These are phyloP conservation scores for Aegilops bicornis DNA, from an alignment of 176 grass and related monocot genomes.

Conservation along the genomic window DNA sequence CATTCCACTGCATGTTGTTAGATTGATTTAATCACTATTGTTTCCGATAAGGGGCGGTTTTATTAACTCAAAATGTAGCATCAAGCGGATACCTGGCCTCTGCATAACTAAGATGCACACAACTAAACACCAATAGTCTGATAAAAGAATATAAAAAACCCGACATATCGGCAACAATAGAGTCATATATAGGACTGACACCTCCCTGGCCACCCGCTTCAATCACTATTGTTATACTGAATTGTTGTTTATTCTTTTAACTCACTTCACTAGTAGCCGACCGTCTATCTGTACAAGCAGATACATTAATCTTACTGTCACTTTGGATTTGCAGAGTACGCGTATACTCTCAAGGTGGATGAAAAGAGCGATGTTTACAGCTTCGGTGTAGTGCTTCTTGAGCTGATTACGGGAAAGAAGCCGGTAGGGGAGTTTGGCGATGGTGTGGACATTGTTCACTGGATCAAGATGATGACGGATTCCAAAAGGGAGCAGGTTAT, in stretches of 20 bases:
- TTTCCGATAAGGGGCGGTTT: no score
- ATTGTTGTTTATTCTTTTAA: background rate
- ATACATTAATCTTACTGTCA: background rate
- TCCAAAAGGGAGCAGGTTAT: slow-evolving; percentile 71
- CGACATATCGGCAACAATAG: no score
- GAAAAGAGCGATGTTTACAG: slow-evolving; percentile 98
- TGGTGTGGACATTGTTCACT: slow-evolving; percentile 92
- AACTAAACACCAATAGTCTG: no score
- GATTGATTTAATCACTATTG: no score
- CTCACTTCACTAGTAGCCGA: background rate
- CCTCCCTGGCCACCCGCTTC: no score
- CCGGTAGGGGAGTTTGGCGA: slow-evolving; percentile 94
- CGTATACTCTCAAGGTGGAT: slow-evolving; percentile 92
- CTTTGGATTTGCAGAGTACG: slow-evolving; percentile 69
- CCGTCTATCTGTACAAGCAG: background rate
- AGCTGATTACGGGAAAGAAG: slow-evolving; percentile 80
- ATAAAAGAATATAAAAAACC: no score
- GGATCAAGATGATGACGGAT: slow-evolving; percentile 67
- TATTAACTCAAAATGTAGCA: no score
- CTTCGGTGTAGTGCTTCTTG: slow-evolving; percentile 88
- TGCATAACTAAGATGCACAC: no score
- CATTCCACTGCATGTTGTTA: background rate
- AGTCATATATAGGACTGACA: no score
- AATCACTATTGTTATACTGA: background rate
- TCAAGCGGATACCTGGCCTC: no score